A percentile compares a stretch with the other conserved stretches of the same genome.
phyloP scores from a whole-genome alignment of 306 rosid species.

The Pyrus betulifolia region DNA sequence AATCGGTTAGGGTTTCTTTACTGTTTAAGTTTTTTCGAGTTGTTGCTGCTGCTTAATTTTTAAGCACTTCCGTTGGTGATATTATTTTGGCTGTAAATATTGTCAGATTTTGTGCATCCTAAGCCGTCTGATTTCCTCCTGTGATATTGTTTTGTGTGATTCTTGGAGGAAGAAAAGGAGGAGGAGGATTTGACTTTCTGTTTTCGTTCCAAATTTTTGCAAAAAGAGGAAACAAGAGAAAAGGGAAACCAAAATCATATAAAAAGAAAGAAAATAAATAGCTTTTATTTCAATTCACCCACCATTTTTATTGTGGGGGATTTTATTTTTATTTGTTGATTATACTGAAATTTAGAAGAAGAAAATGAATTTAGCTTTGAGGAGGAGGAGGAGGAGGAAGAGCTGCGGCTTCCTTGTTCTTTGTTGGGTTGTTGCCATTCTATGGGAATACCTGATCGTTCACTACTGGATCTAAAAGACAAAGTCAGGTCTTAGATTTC shows the following conservation, averaged over 20 bases:
- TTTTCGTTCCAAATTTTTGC: conserved; percentile 14
- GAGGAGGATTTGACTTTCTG: conserved; percentile 5
- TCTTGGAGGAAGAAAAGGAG: conserved; percentile 38
- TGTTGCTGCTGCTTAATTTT: neutral
- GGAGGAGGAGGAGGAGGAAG: conserved; percentile 4
- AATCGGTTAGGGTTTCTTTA: conserved; percentile 36
- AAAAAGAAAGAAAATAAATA: conserved; percentile 13
- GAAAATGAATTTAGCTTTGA: neutral
- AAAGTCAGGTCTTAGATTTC: conserved; percentile 63
- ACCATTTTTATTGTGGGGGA: conserved; percentile 65
- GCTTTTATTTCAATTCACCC: conserved; percentile 40
- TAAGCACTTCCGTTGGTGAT: conserved; percentile 7
- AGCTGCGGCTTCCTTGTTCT: conserved; percentile 21
- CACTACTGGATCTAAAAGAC: conserved; percentile 58
- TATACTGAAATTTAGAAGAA: conserved; percentile 4
- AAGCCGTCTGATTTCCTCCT: conserved; percentile 40
- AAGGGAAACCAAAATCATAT: conserved; percentile 15
- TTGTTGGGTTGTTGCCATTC: conserved; percentile 32
- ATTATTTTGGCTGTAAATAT: conserved; percentile 42
- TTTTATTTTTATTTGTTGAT: conserved; percentile 20
- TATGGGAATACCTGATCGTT: conserved; percentile 95
- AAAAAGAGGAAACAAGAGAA: conserved; percentile 1
- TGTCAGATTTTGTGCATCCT: conserved; percentile 22
- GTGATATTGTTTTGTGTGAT: conserved; percentile 42
- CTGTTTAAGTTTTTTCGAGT: neutral